Evolutionary conservation across 2,329 filamentous ascomycete species (phyloP).

Genomic region (Botrytis tulipae): DNA sequence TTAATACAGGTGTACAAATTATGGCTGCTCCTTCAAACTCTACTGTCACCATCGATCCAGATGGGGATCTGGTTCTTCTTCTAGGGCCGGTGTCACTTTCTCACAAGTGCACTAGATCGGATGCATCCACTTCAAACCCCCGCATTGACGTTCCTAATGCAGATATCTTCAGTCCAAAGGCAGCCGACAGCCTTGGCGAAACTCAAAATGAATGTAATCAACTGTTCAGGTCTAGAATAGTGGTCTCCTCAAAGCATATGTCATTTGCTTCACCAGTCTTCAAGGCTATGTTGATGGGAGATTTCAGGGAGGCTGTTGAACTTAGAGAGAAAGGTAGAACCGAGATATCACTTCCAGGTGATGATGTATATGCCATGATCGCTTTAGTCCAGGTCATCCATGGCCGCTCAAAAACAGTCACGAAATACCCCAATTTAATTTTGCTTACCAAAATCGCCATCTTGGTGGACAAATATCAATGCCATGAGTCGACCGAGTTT

Average conservation of each 20-base stretch:
- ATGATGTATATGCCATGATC: neutral
- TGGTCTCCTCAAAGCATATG: slow-evolving; percentile 15
- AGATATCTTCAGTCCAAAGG: too few species aligned
- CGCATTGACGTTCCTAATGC: neutral
- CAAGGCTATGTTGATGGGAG: slow-evolving; percentile 9
- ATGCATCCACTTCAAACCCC: neutral
- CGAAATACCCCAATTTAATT: rapidly evolving
- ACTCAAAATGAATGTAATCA: neutral
- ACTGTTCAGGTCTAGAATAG: neutral
- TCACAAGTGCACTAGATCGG: too few species aligned
- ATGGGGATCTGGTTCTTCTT: slow-evolving; percentile 5
- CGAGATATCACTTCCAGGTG: slow-evolving; percentile 8
- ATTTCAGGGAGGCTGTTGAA: neutral
- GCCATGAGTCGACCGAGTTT: neutral
- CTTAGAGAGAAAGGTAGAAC: neutral
- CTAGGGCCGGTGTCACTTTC: neutral
- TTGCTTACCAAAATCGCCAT: neutral
- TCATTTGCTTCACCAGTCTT: slow-evolving; percentile 10
- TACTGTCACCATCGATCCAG: neutral
- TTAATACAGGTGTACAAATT: neutral
- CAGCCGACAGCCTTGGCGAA: neutral
- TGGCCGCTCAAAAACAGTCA: neutral
- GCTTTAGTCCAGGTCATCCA: neutral
- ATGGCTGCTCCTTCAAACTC: neutral
- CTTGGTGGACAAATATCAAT: slow-evolving; percentile 15